phyloP scores from a whole-genome alignment of 73 alveolate species.

The Paramecium bursaria region DNA sequence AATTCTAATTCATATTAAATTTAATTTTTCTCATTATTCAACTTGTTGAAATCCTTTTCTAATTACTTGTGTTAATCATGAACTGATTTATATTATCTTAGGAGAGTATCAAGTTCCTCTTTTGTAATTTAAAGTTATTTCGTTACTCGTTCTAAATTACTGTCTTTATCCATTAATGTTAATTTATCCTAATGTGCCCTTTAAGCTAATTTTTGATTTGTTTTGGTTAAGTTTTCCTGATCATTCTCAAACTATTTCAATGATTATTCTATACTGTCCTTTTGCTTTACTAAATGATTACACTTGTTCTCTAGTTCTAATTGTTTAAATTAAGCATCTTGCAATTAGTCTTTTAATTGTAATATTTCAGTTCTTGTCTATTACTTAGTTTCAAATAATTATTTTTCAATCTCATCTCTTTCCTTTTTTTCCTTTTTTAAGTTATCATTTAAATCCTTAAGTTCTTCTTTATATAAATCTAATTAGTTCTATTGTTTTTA shows the following conservation, averaged over 20 bases:
- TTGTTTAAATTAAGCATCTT: not conserved
- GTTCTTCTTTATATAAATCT: slow-evolving; percentile 10
- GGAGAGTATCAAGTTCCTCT: not conserved
- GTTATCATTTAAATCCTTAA: slow-evolving; percentile 1
- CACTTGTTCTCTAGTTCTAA: slow-evolving; percentile 19
- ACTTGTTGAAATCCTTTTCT: not conserved
- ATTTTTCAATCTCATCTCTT: slow-evolving; percentile 10
- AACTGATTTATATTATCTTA: no score
- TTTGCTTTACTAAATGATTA: not conserved
- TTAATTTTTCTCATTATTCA: slow-evolving; percentile 16
- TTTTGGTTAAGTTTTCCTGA: not conserved
- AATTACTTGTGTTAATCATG: not conserved
- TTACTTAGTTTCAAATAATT: slow-evolving; percentile 21
- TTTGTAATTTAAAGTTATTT: not conserved
- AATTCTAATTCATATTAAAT: slow-evolving; percentile 39
- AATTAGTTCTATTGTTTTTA: not conserved
- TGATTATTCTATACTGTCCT: slow-evolving; percentile 27
- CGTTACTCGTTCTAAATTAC: slow-evolving; percentile 7
- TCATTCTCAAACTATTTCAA: slow-evolving; percentile 32
- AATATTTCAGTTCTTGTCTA: not conserved
- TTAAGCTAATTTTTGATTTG: not conserved
- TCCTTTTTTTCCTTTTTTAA: not conserved
- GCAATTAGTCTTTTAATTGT: slow-evolving; percentile 19
- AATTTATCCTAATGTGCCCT: slow-evolving; percentile 15
- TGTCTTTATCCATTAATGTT: slow-evolving; percentile 27